Evolutionary conservation across 2,329 filamentous ascomycete genomes (phyloP).

Genomic region (Diplodia seriata): DNA sequence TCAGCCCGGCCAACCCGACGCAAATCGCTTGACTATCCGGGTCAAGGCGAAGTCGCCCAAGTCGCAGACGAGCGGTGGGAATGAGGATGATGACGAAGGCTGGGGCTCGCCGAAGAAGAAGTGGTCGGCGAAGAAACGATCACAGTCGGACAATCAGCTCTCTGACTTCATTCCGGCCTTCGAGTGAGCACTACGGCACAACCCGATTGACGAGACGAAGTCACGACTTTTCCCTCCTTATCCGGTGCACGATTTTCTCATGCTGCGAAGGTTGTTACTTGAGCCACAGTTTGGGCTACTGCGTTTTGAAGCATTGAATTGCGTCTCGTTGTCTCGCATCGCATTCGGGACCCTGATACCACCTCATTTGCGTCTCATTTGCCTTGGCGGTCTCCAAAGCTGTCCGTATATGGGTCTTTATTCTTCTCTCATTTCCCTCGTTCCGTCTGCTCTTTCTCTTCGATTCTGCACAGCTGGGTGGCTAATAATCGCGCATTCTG

Average conservation of each 20-base stretch:
- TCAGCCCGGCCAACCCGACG: slow-evolving; percentile 20
- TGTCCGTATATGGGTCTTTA: background rate
- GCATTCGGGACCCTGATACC: slow-evolving; percentile 21
- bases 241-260: slow-evolving; percentile 19
- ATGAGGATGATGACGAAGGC: slow-evolving; percentile 29
- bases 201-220: slow-evolving; percentile 31
- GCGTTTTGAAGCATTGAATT: slow-evolving; percentile 29
- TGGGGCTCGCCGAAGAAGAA: slow-evolving; percentile 32
- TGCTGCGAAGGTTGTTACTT: slow-evolving; percentile 24
- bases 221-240: slow-evolving; percentile 28
- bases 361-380: slow-evolving; percentile 27
- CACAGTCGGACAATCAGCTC: slow-evolving; percentile 26
- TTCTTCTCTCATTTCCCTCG: background rate
- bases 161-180: slow-evolving; percentile 28
- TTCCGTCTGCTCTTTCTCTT: background rate
- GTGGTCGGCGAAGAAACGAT: slow-evolving; percentile 28
- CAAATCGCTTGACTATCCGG: slow-evolving; percentile 28
- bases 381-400: slow-evolving; percentile 18
- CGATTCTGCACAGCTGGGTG: slow-evolving; percentile 24
- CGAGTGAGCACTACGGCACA: slow-evolving; percentile 24
- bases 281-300: slow-evolving; percentile 18
- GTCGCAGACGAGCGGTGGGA: slow-evolving; percentile 10
- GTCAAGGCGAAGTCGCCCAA: slow-evolving; percentile 27
- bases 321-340: slow-evolving; percentile 29
- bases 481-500: slow-evolving; percentile 25